Conservation (phyloP, 2,329 filamentous ascomycete genomes). For the Phialophora verrucosa region DNA sequence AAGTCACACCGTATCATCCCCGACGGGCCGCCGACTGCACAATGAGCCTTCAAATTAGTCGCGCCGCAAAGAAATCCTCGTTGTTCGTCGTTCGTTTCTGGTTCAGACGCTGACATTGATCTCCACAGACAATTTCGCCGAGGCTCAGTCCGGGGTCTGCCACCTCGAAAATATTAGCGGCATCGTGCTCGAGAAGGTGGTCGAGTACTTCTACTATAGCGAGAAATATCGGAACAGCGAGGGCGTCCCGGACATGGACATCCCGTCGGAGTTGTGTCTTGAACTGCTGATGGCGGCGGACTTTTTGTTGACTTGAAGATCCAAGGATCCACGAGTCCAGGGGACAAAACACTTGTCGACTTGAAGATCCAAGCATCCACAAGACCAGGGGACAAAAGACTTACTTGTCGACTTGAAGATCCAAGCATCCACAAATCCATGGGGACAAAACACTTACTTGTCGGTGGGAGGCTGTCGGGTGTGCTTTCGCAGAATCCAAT, state of each 20-base stretch:
- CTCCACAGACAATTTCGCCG: conserved; percentile 64
- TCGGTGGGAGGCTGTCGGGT: background rate
- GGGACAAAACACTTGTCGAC: background rate
- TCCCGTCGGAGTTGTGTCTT: conserved; percentile 68
- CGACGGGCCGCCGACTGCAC: background rate
- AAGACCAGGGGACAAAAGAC: background rate
- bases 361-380: too few relatives aligned
- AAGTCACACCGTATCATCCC: conserved; percentile 39
- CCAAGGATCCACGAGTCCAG: background rate
- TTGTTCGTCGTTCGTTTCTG: background rate
- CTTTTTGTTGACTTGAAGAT: conserved; percentile 60
- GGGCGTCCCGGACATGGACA: conserved; percentile 70
- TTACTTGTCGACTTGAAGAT: conserved; percentile 53
- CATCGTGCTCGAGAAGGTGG: conserved; percentile 69
- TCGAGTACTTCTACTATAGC: conserved; percentile 73
- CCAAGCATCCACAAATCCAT: too few relatives aligned
- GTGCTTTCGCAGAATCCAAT: background rate
- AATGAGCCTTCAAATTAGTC: background rate
- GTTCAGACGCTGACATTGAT: background rate
- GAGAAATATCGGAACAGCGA: conserved; percentile 65
- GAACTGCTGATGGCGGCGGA: conserved; percentile 71
- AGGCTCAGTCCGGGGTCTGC: conserved; percentile 63
- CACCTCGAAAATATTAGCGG: conserved; percentile 67
- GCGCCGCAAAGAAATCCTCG: too few relatives aligned
- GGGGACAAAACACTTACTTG: background rate